phyloP scores from a whole-genome alignment of 2,329 filamentous ascomycete species.

The Elsinoe necatrix region DNA sequence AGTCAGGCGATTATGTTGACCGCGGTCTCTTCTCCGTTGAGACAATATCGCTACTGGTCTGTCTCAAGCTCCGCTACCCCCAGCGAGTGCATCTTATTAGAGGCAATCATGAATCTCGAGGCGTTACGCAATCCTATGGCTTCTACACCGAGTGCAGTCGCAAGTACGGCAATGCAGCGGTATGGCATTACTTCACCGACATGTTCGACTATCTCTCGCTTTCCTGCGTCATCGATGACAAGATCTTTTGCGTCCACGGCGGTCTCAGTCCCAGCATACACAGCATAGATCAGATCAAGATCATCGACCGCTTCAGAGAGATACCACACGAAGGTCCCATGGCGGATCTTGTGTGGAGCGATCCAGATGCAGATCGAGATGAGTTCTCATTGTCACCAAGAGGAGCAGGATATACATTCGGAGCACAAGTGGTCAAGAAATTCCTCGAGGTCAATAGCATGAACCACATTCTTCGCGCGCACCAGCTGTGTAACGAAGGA shows the following conservation, averaged over 20 bases:
- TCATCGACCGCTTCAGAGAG: conserved; percentile 96
- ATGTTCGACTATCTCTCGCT: conserved; percentile 99
- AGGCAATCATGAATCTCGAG: conserved; percentile 72
- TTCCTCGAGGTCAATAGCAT: conserved; percentile 96
- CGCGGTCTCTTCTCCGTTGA: conserved; percentile 98
- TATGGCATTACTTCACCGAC: conserved; percentile 99
- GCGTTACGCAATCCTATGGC: conserved; percentile 96
- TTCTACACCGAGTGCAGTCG: conserved; percentile 98
- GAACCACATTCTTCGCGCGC: conserved; percentile 95
- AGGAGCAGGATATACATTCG: conserved; percentile 94
- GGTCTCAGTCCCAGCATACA: conserved; percentile 69
- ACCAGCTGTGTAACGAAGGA: conserved; percentile 96
- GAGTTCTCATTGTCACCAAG: conserved; percentile 92
- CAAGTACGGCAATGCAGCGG: conserved; percentile 97
- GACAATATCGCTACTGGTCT: conserved; percentile 95
- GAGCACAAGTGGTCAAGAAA: conserved; percentile 95
- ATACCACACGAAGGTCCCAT: conserved; percentile 98
- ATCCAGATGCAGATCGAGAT: conserved; percentile 93
- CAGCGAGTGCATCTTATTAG: conserved; percentile 91
- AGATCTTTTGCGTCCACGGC: conserved; percentile 98
- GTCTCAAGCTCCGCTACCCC: conserved; percentile 93
- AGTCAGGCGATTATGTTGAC: conserved; percentile 80
- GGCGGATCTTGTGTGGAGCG: conserved; percentile 98
- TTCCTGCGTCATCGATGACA: conserved; percentile 95
- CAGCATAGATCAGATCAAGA: conserved; percentile 98